Evolutionary conservation across 2,329 filamentous ascomycete genomes (phyloP).

Genomic region (Fusarium floridanum): DNA sequence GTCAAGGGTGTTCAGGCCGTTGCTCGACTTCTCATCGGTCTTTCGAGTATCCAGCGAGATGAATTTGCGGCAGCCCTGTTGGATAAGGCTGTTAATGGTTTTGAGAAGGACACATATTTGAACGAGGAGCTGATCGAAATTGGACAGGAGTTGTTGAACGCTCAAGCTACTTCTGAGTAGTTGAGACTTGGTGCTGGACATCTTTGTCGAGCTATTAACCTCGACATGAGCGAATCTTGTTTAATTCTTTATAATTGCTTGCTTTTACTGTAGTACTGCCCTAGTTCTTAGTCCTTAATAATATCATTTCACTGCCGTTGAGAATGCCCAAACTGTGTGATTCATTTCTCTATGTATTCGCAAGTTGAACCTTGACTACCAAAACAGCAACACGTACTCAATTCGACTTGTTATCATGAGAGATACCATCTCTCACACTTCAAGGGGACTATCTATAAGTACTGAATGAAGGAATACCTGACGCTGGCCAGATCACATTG

Average conservation of each 20-base stretch:
- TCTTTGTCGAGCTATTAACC: background rate
- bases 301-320: background rate
- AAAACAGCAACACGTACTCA: background rate
- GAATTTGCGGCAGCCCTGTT: constrained; percentile 59
- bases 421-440: accelerated
- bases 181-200: background rate
- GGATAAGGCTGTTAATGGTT: constrained; percentile 58
- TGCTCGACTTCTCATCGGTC: constrained; percentile 30
- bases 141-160: constrained; percentile 33
- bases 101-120: constrained; percentile 59
- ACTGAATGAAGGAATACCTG: background rate
- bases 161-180: background rate
- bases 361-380: background rate
- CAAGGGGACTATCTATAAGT: background rate
- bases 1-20: constrained; percentile 24
- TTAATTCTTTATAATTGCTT: background rate
- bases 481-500: background rate
- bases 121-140: constrained; percentile 59
- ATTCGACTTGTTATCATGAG: background rate
- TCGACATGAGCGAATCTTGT: background rate
- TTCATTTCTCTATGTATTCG: background rate
- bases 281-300: background rate
- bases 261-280: background rate
- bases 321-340: background rate
- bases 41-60: constrained; percentile 52